These are phyloP conservation scores for Heimioporus punctisporus DNA, from an alignment of 1,284 basidiomycete genomes.

Conservation along the genomic window DNA sequence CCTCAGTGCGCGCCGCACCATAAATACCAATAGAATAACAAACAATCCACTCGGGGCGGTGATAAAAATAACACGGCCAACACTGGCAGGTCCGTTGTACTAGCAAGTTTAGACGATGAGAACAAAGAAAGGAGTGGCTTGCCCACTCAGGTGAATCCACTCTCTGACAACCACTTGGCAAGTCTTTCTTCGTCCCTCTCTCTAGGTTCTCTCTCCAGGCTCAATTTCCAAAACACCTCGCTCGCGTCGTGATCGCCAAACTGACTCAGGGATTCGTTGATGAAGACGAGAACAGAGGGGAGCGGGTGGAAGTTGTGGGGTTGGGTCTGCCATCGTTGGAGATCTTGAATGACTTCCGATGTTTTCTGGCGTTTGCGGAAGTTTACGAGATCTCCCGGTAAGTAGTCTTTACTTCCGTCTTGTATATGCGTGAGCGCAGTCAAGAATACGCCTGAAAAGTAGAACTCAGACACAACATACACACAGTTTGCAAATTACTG, in stretches of 20 bases:
- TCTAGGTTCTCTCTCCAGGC: conserved; percentile 72
- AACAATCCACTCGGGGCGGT: not conserved
- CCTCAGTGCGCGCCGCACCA: not conserved
- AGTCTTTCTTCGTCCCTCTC: conserved; percentile 77
- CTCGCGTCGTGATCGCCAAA: conserved; percentile 45
- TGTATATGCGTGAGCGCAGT: conserved; percentile 84
- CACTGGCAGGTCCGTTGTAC: conserved; percentile 5
- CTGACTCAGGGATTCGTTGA: conserved; percentile 55
- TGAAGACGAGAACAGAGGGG: conserved; percentile 56
- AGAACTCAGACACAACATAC: conserved; percentile 2
- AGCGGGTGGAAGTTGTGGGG: conserved; percentile 73
- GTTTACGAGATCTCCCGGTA: conserved; percentile 71
- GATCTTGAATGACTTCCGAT: conserved; percentile 80
- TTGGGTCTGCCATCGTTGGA: conserved; percentile 77
- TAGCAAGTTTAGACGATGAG: not conserved
- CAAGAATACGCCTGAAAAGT: conserved; percentile 66
- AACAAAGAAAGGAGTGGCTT: not conserved
- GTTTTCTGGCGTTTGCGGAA: conserved; percentile 79
- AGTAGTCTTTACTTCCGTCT: conserved; percentile 77
- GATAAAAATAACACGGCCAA: not conserved
- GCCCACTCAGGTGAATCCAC: conserved; percentile 49
- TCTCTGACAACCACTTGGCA: conserved; percentile 62
- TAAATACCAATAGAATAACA: conserved; percentile 21
- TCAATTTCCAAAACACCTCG: conserved; percentile 66
- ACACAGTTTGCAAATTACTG: not conserved